A percentile compares a stretch with the other conserved stretches of the same genome.
These are phyloP conservation scores for Chalciporus pseudorubinellus DNA, from an alignment of 768 basidiomycete species.

Conservation along the genomic window DNA sequence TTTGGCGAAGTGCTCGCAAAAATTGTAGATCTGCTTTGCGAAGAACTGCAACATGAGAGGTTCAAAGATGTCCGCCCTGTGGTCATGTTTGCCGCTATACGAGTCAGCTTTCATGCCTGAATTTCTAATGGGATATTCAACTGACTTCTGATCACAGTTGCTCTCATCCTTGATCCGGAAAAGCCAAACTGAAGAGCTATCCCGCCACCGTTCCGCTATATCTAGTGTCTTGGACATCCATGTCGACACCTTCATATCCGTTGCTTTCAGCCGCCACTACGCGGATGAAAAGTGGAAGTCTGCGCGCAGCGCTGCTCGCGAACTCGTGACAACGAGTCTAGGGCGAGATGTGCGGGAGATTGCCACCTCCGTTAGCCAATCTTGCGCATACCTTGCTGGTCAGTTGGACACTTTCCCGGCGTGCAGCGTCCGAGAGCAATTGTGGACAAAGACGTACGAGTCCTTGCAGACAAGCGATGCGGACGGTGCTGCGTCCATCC, in stretches of 20 bases:
- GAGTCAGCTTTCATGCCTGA: slow-evolving; percentile 46
- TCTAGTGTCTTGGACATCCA: slow-evolving; percentile 50
- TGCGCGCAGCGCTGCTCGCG: slow-evolving; percentile 40
- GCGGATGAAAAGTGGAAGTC: slow-evolving; percentile 40
- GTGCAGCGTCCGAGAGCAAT: slow-evolving; percentile 46
- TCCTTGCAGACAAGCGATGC: slow-evolving; percentile 56
- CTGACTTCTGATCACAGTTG: slow-evolving; percentile 27
- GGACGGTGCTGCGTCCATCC: slow-evolving; percentile 55
- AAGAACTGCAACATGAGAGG: slow-evolving; percentile 77
- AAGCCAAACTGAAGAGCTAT: slow-evolving; percentile 26
- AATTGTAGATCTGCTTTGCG: slow-evolving; percentile 70
- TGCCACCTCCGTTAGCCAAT: slow-evolving; percentile 27
- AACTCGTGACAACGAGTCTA: slow-evolving; percentile 38
- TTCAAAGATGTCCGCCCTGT: slow-evolving; percentile 58
- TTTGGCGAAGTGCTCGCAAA: slow-evolving; percentile 72
- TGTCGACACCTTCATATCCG: slow-evolving; percentile 42
- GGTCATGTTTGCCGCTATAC: slow-evolving; percentile 57
- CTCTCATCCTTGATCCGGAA: slow-evolving; percentile 35
- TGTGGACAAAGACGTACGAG: slow-evolving; percentile 72
- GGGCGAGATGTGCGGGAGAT: slow-evolving; percentile 36
- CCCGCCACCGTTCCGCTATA: slow-evolving; percentile 30
- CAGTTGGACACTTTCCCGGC: slow-evolving; percentile 30
- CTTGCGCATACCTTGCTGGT: slow-evolving; percentile 34
- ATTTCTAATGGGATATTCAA: not conserved
- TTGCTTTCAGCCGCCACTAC: slow-evolving; percentile 44